Evolutionary conservation across 176 grass and related monocot species (phyloP).

Genomic region (Saccharum spontaneum): DNA sequence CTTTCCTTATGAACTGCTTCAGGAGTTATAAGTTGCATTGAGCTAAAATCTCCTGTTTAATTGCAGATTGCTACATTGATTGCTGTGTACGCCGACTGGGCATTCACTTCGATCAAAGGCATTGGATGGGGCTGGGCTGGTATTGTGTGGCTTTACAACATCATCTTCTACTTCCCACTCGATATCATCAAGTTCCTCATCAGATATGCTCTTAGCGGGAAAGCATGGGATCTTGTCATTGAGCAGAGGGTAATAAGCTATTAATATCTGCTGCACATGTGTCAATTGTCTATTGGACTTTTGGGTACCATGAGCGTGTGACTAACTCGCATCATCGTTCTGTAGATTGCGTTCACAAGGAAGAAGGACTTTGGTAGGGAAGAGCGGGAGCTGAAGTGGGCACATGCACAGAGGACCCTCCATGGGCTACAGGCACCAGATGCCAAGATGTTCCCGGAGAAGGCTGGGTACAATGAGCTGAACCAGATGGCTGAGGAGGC

Average conservation of each 20-base stretch:
- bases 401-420: constrained; percentile 33
- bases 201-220: constrained; percentile 61
- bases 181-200: constrained; percentile 74
- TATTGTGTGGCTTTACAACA: constrained; percentile 78
- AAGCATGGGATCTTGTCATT: constrained; percentile 72
- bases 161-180: constrained; percentile 68
- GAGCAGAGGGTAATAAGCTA: constrained; percentile 23
- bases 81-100: constrained; percentile 68
- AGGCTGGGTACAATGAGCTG: constrained; percentile 34
- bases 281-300: not conserved
- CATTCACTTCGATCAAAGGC: constrained; percentile 65
- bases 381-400: not conserved
- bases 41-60: not conserved
- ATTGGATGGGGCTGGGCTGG: constrained; percentile 88
- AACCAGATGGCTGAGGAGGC: constrained; percentile 60
- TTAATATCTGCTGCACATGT: not conserved
- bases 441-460: constrained; percentile 39
- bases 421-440: constrained; percentile 15
- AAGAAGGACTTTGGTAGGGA: constrained; percentile 66
- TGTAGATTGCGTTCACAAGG: constrained; percentile 62
- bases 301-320: not conserved
- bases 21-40: not conserved
- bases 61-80: constrained; percentile 77
- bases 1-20: not conserved
- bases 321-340: not conserved